Percentiles rank a stretch among this genome's conserved stretches.
Evolutionary conservation across 306 rosid genomes (phyloP).

Genomic region (Ammopiptanthus mongolicus): DNA sequence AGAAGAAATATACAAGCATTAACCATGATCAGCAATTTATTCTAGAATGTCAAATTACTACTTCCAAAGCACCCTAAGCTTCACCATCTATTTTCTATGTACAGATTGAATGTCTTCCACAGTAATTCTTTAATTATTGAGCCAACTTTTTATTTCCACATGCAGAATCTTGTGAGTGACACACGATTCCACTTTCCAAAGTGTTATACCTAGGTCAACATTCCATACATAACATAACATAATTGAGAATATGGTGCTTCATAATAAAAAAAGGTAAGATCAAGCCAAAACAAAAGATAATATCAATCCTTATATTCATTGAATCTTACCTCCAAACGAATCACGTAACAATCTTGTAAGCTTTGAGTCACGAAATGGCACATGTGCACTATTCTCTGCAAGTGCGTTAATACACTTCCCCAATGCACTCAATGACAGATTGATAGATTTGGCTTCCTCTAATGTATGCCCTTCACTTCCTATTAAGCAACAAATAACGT

Average conservation of each 20-base stretch:
- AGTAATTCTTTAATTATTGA: neutral
- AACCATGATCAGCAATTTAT: neutral
- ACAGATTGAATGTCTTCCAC: neutral
- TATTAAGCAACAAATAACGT: constrained; percentile 35
- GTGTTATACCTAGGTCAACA: neutral
- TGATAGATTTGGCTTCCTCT: constrained; percentile 97
- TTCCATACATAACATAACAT: neutral
- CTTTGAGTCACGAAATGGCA: constrained; percentile 99
- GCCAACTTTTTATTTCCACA: neutral
- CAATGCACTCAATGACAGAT: constrained; percentile 90
- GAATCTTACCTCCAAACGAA: constrained; percentile 86
- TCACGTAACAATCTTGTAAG: constrained; percentile 90
- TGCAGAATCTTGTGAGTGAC: constrained; percentile 2
- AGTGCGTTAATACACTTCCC: constrained; percentile 95
- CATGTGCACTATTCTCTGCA: constrained; percentile 91
- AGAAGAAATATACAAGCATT: neutral
- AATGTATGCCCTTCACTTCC: constrained; percentile 99
- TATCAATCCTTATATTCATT: constrained; percentile 1
- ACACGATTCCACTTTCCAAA: neutral
- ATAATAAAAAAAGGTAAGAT: neutral
- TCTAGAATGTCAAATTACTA: neutral
- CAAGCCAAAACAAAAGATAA: neutral
- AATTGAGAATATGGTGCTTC: neutral
- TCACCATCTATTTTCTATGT: neutral
- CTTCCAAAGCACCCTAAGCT: neutral